A percentile compares a stretch with the other conserved stretches of the same genome.
These are phyloP conservation scores for Kazachstania viticola DNA, from an alignment of 805 yeast species.

Conservation along the genomic window DNA sequence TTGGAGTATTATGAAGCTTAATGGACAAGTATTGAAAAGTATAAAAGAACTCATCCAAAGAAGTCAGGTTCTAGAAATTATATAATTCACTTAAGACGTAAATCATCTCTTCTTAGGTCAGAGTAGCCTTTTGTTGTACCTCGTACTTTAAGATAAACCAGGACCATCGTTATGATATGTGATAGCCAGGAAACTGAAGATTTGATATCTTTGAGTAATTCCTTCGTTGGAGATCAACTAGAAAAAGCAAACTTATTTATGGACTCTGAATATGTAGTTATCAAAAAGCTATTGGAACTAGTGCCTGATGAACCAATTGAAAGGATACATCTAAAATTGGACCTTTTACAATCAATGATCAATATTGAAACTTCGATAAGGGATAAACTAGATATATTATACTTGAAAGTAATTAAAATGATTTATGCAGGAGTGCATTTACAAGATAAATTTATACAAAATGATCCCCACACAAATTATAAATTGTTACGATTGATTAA, in stretches of 20 bases:
- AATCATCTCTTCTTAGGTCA: too few relatives aligned
- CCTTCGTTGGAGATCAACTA: constrained; percentile 4
- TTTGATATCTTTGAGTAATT: too few relatives aligned
- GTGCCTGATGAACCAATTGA: neutral
- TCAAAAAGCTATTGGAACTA: constrained; percentile 5
- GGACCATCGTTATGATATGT: too few relatives aligned
- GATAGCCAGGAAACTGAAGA: too few relatives aligned
- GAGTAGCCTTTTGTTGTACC: too few relatives aligned
- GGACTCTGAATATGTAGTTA: neutral
- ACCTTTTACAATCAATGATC: constrained; percentile 11
- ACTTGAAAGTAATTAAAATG: constrained; percentile 6
- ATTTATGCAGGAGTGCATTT: constrained; percentile 5
- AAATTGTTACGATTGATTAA: constrained; percentile 14
- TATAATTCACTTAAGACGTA: too few relatives aligned
- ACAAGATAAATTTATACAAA: constrained; percentile 5
- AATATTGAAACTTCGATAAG: constrained; percentile 13
- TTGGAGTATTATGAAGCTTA: too few relatives aligned
- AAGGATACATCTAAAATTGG: constrained; percentile 11
- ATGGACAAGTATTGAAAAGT: too few relatives aligned
- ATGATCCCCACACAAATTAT: constrained; percentile 6
- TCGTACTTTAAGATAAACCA: too few relatives aligned
- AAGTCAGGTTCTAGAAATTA: too few relatives aligned
- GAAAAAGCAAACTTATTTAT: constrained; percentile 1
- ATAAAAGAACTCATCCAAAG: too few relatives aligned
- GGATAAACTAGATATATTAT: constrained; percentile 11